Evolutionary conservation across 768 basidiomycete species (phyloP).

Genomic region (Termitomyces sp.): DNA sequence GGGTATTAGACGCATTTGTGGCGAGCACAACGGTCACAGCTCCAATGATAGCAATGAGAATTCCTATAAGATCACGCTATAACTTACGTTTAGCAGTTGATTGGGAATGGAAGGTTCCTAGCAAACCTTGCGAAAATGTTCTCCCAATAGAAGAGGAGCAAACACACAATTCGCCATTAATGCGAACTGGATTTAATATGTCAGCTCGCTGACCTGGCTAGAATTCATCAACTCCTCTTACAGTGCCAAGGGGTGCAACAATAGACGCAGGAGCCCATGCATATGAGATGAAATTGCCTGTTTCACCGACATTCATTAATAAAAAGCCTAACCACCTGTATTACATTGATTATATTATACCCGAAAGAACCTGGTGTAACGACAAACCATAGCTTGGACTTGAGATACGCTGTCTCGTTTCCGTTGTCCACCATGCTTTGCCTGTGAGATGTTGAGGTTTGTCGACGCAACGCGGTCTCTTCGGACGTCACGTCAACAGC

Average conservation of each 20-base stretch:
- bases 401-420: slow-evolving; percentile 74
- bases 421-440: slow-evolving; percentile 29
- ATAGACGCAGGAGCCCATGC: slow-evolving; percentile 89
- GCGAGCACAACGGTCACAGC: slow-evolving; percentile 91
- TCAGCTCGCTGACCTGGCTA: slow-evolving; percentile 5
- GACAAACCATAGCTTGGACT: slow-evolving; percentile 77
- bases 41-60: slow-evolving; percentile 78
- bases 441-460: slow-evolving; percentile 10
- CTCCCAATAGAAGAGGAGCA: slow-evolving; percentile 79
- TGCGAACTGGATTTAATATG: slow-evolving; percentile 56
- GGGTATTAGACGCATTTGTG: slow-evolving; percentile 65
- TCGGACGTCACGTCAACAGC: slow-evolving; percentile 41
- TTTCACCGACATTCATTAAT: slow-evolving; percentile 89
- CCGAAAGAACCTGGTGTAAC: neutral
- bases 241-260: slow-evolving; percentile 94
- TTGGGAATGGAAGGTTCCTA: slow-evolving; percentile 16
- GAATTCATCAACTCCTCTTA: slow-evolving; percentile 33
- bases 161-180: slow-evolving; percentile 95
- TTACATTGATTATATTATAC: neutral
- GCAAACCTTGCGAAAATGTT: slow-evolving; percentile 73
- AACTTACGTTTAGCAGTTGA: slow-evolving; percentile 12
- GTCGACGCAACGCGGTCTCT: slow-evolving; percentile 26
- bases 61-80: slow-evolving; percentile 76
- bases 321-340: slow-evolving; percentile 87
- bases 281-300: slow-evolving; percentile 87